Evolutionary conservation across 2,329 filamentous ascomycete species (phyloP), one percentile per base, ranked within the genome.

Genomic region (Akanthomyces lecanii): DNA sequence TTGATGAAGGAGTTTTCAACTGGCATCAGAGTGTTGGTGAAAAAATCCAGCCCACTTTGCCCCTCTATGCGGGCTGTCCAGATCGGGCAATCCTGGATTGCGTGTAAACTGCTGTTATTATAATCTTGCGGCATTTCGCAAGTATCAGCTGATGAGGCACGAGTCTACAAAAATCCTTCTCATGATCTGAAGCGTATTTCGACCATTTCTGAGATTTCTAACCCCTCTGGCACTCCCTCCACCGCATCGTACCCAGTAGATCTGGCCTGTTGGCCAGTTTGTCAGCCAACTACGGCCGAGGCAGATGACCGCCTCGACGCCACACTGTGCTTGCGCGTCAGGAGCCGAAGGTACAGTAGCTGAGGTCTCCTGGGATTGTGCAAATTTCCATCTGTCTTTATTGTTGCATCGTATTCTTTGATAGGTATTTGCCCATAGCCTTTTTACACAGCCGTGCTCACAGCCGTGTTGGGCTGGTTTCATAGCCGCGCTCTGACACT

Each of bases 41-140:
- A 52, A 61, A 61, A 61, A 61, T 38, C 47, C 14, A 61, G 58
- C 58, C 58, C 50, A 61, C 58, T 54, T 54, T 61, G 50, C 58
- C 58, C 58, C 58, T 61, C 58, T 50, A 61, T 38, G 23, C 23
- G n/a, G 55, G 38, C 36, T 61, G 50, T 54, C 50, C 40, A 54
- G 38, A 61, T 61, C 58, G 58, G 58, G 58, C 28, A 60, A 54
- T 54, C 10, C 10, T 54, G 40, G 5, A 30, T 52, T 60, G 33
- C n/a, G 23, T 30, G 47, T 50, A 28, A 50, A 30, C 23, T 4
- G 14, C 47, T 16, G 11, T 14, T 50, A 8, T 28, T 30, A 50
- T 50, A 11, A 6, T 23, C n/a, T 23, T 12, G 45, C 10, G 3
- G 12, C 47, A 14, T 48, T 48, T 28, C n/a, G 18, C 28, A 12